These are phyloP conservation scores for Stylosanthes scabra DNA, from an alignment of 331 rosid genomes.

Conservation along the genomic window DNA sequence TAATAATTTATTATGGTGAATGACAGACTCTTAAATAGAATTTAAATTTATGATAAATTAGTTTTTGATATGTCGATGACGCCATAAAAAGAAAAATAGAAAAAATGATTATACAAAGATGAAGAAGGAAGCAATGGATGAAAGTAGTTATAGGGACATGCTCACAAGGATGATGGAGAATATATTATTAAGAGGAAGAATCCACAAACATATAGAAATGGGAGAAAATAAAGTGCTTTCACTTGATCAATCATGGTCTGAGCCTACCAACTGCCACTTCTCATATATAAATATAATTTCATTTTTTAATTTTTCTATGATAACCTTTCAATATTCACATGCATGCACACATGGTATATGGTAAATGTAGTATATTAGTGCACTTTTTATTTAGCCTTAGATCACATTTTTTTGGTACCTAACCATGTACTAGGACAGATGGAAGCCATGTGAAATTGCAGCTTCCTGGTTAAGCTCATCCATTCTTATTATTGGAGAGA, in stretches of 20 bases:
- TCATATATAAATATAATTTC: slow-evolving; percentile 21
- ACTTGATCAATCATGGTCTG: slow-evolving; percentile 58
- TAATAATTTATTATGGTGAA: no score
- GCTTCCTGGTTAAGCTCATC: slow-evolving; percentile 64
- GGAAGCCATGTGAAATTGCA: slow-evolving; percentile 74
- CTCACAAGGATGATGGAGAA: slow-evolving; percentile 21
- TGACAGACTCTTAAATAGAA: no score
- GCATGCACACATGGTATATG: slow-evolving; percentile 68
- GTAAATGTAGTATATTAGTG: slow-evolving; percentile 16
- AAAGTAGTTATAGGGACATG: slow-evolving; percentile 21
- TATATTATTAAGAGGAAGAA: slow-evolving; percentile 30
- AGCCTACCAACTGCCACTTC: slow-evolving; percentile 60
- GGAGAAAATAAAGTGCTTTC: slow-evolving; percentile 59
- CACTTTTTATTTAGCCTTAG: slow-evolving; percentile 27
- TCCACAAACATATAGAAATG: slow-evolving; percentile 53
- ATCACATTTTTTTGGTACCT: slow-evolving; percentile 37
- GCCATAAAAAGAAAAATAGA: no score
- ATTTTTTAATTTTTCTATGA: not conserved
- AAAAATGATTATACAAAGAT: slow-evolving; percentile 13
- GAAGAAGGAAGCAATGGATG: slow-evolving; percentile 34
- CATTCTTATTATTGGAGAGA: slow-evolving; percentile 58
- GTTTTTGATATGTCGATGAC: no score
- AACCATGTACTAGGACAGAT: slow-evolving; percentile 44
- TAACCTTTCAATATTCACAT: slow-evolving; percentile 58
- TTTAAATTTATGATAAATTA: no score